Conservation (phyloP, 108 stramenopile species). For the Phaeodactylum tricornutum region DNA sequence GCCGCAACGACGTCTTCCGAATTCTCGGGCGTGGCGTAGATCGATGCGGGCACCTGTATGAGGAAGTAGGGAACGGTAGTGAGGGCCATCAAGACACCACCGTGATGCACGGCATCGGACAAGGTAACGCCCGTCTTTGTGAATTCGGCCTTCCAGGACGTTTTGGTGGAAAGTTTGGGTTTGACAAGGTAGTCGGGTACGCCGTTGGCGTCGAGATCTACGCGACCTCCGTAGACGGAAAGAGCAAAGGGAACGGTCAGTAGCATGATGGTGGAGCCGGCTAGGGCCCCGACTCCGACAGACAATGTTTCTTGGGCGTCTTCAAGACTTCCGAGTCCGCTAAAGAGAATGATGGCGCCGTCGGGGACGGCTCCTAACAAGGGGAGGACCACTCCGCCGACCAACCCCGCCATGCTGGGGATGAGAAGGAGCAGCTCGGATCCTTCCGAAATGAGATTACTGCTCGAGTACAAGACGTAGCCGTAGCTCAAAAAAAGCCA, state of each 20-base stretch:
- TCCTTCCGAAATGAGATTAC: conserved; percentile 92
- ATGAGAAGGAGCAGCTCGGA: conserved; percentile 92
- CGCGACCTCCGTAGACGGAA: conserved; percentile 79
- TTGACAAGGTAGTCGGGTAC: conserved; percentile 36
- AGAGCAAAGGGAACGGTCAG: conserved; percentile 91
- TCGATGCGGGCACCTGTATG: conserved; percentile 78
- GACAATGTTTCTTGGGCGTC: conserved; percentile 75
- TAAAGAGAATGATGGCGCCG: conserved; percentile 94
- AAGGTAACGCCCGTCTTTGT: conserved; percentile 54
- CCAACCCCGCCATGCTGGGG: conserved; percentile 85
- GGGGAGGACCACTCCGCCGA: conserved; percentile 92
- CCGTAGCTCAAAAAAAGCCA: conserved; percentile 90
- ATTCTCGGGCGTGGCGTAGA: conserved; percentile 45
- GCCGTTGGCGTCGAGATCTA: conserved; percentile 54
- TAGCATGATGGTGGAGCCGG: conserved; percentile 96
- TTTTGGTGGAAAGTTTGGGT: conserved; percentile 34
- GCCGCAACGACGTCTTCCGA: conserved; percentile 47
- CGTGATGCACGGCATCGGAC: conserved; percentile 39
- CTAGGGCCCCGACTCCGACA: conserved; percentile 95
- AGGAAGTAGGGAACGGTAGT: conserved; percentile 85
- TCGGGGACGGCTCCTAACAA: conserved; percentile 96
- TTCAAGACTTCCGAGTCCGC: conserved; percentile 80
- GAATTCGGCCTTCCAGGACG: conserved; percentile 8
- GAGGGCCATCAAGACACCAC: conserved; percentile 68
- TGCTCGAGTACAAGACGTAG: conserved; percentile 80